Evolutionary conservation across 1,284 basidiomycete species (phyloP).

Genomic region (Apiotrichum montevideense): DNA sequence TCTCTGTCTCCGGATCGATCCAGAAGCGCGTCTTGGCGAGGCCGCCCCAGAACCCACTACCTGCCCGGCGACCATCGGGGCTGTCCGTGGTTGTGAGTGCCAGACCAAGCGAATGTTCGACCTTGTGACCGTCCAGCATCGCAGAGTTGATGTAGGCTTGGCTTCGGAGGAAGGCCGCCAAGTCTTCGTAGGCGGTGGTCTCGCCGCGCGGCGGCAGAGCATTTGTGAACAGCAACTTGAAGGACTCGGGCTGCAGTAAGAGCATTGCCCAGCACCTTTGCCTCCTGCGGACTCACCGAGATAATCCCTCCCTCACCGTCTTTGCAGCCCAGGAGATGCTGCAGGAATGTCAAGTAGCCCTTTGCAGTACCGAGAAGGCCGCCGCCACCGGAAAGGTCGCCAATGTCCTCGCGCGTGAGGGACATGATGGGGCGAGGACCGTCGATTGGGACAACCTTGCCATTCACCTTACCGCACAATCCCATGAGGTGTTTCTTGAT

Average conservation of each 20-base stretch:
- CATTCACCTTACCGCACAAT: too few relatives aligned
- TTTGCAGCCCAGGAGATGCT: not conserved
- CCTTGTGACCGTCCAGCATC: not conserved
- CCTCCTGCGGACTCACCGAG: too few relatives aligned
- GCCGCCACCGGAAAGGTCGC: slow-evolving; percentile 20
- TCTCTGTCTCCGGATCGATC: slow-evolving; percentile 27
- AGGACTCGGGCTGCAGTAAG: not conserved
- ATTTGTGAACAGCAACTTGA: slow-evolving; percentile 22
- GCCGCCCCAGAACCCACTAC: slow-evolving; percentile 19
- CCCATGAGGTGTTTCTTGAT: slow-evolving; percentile 13
- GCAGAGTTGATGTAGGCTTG: not conserved
- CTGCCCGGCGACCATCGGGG: slow-evolving; percentile 15
- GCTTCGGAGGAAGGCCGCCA: slow-evolving; percentile 8
- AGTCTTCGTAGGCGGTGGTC: slow-evolving; percentile 4
- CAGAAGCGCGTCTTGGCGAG: slow-evolving; percentile 25
- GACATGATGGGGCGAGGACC: too few relatives aligned
- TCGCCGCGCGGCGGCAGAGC: slow-evolving; percentile 9
- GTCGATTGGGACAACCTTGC: too few relatives aligned
- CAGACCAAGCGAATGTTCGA: slow-evolving; percentile 14
- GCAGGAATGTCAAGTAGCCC: slow-evolving; percentile 28
- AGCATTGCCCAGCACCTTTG: too few relatives aligned
- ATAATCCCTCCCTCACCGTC: too few relatives aligned
- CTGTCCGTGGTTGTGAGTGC: slow-evolving; percentile 11
- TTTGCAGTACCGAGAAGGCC: slow-evolving; percentile 29
- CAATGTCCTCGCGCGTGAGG: too few relatives aligned